Evolutionary conservation across 768 basidiomycete species (phyloP), one percentile per base, ranked within the genome.

Genomic region (Asterophora parasitica): DNA sequence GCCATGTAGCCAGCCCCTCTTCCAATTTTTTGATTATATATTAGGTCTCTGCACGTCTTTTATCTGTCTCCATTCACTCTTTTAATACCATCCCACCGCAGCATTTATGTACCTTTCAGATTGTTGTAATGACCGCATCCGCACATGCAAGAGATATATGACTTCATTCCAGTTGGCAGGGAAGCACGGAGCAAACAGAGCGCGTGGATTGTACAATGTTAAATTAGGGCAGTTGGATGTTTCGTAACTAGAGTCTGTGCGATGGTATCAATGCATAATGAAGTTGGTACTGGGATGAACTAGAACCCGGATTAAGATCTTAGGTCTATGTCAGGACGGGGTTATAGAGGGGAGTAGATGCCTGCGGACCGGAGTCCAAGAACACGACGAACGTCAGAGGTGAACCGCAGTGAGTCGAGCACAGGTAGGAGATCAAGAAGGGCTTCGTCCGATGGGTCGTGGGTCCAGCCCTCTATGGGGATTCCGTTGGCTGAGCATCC

Each of bases 401-500:
- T 96, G 68, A 99, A 99, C 31, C 96, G 81, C 52, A 99, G 70
- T 39, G 92, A 95, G 66, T 99, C 96, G 44, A 99, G 81, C 44
- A 99, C 85, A 15, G 96, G 96, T 19, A 99, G 72, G 42, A 97
- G 78, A 70, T 98, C 94, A 47, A 99, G 83, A 47, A 99, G 73
- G 16, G 95, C 96, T 68, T 98, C 92, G 70, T 99, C 96, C 50
- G 85, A 82, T 27, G 92, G 94, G 68, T 99, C 96, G 51, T 93
- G 86, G 17, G 93, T 97, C 96, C 96, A 98, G 41, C 96, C 96
- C 75, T 98, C 95, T 67, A 99, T 92, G 28, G 96, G 96, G 61
- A 99, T 92, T 44, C 93, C 96, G 65, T 99, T 99, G 44, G 91
- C 96, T 98, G 63, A 37, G 44, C 36, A 42, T 38, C 39, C 50